Base-by-base conservation (phyloP, 495 filamentous ascomycete species). In the Parathielavia hyrcaniae region DNA sequence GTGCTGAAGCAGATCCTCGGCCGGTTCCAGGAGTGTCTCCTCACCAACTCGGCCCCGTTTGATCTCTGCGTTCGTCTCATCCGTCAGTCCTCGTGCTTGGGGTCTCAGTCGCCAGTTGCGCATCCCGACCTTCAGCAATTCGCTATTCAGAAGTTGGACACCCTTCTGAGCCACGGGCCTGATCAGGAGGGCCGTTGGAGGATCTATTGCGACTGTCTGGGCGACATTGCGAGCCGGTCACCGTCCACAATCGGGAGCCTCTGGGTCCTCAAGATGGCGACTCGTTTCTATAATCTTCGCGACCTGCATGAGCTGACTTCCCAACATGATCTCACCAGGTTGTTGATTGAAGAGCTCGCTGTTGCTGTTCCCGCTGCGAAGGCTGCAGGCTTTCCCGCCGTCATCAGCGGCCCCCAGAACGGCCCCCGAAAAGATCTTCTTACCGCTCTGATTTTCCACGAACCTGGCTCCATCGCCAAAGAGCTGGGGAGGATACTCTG, bases 51-150 rank as follows among this genome's bases (percentile, higher is more conserved):
- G 12, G 57, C 53, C 36, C 82, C 81, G 0, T 85, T 78, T 52
- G 72, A 78, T 13, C 66, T 82, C 7, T 89, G 83, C 61, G 78
- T 88, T 23, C 80, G 86, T 11, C 71, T 91, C 14, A 81, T 91
- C 53, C 81, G 85, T 14, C 81, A 90, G 67, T 82, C 86, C 10
- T 79, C 77, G 0, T 64, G 73, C 16, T 69, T 69, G 56, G 72
- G 69, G 10, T 38, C 70, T 0, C 73, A 78, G 36, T 68, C 67
- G 14, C 73, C 75, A 9, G 58, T 72, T 34, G 70, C 73, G 11
- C 64, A 74, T 59, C 69, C 70, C 7, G 77, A 79, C 11, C 65
- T 78, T 23, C 81, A 86, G 57, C 72, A 73, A n/a, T 86, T 86
- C 59, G 86, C 87, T 11, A 73, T 74, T 1, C 57, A 59, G 7